Evolutionary conservation across 345 rosid genomes (phyloP), one percentile per base, ranked within the genome.

Genomic region (Gossypium mustelinum): DNA sequence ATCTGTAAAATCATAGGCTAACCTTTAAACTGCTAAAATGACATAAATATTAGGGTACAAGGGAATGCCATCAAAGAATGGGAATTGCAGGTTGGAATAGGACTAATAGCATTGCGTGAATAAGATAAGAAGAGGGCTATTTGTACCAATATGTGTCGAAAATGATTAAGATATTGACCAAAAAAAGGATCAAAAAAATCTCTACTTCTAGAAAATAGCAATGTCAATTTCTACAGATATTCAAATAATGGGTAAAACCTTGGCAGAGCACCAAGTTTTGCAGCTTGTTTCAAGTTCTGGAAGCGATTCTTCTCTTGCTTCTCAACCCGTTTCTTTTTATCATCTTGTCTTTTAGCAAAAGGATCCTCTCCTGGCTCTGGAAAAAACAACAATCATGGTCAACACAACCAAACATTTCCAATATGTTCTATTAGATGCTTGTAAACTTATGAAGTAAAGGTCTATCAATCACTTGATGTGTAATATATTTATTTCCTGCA

Each of bases 311-410:
- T 89, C 80, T 86, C 88, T 73, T 92, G 95, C 84, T 94, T 94
- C 41, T 86, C 88, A n/a, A 92, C 97, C 80, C 88, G 84, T 74
- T 84, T 79, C 84, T 91, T 91, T 82, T 85, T 94, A 1, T 94
- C 97, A 62, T 77, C 87, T 54, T 24, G 80, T 83, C 95, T 89
- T 84, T 83, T 92, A 62, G 95, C 90, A 86, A 91, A 94, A 73
- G 97, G 97, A 82, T 94, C 97, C 65, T 18, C 90, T 75, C 95
- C 98, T 47, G 89, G 89, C 78, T 82, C 98, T 94, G 89, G 82
- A 81, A 17, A 45, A 60, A 62, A 43, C 13, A 50, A 63, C 48
- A 74, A 63, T 48, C 18, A 50, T 51, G 48, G 54, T 59, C 41
- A 55, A 72, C 5, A 11, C 3, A 72, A 56, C 41, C 50, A 18